A percentile compares a stretch with the other conserved stretches of the same genome.
Evolutionary conservation across 2,329 filamentous ascomycete species (phyloP).

Genomic region (Penicillium sp.): DNA sequence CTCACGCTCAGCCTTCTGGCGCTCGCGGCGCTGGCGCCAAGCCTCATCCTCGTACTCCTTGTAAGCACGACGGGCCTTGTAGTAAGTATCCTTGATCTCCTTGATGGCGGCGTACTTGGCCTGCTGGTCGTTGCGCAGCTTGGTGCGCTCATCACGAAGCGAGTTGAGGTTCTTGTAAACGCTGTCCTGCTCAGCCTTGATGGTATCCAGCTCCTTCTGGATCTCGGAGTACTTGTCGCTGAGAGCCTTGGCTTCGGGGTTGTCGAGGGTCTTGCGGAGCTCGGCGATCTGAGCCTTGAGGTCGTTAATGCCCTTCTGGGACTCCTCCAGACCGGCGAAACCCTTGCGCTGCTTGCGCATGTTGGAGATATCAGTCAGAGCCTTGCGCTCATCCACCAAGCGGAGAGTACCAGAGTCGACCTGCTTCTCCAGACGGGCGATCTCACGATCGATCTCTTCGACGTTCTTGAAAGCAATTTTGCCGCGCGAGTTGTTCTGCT

Average conservation of each 20-base stretch:
- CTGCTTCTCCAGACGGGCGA: conserved; percentile 77
- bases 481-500: conserved; percentile 83
- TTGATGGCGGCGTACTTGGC: conserved; percentile 81
- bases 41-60: conserved; percentile 82
- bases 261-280: conserved; percentile 85
- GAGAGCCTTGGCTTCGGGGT: conserved; percentile 86
- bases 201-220: conserved; percentile 82
- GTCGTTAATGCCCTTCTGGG: conserved; percentile 87
- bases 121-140: conserved; percentile 82
- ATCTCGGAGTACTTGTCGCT: conserved; percentile 84
- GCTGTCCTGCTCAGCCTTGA: conserved; percentile 91
- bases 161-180: conserved; percentile 85
- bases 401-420: conserved; percentile 91
- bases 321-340: conserved; percentile 81
- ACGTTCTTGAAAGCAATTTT: conserved; percentile 83
- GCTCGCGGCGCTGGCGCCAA: conserved; percentile 75
- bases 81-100: conserved; percentile 89
- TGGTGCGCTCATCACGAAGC: conserved; percentile 83
- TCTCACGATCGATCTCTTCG: conserved; percentile 85
- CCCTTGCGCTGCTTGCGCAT: conserved; percentile 89
- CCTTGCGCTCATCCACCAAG: conserved; percentile 96
- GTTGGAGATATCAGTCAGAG: conserved; percentile 77
- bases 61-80: conserved; percentile 78
- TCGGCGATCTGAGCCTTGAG: conserved; percentile 85
- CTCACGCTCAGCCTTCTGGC: conserved; percentile 77